phyloP scores from a whole-genome alignment of 805 yeast genomes.

The Ogataea neopini region DNA sequence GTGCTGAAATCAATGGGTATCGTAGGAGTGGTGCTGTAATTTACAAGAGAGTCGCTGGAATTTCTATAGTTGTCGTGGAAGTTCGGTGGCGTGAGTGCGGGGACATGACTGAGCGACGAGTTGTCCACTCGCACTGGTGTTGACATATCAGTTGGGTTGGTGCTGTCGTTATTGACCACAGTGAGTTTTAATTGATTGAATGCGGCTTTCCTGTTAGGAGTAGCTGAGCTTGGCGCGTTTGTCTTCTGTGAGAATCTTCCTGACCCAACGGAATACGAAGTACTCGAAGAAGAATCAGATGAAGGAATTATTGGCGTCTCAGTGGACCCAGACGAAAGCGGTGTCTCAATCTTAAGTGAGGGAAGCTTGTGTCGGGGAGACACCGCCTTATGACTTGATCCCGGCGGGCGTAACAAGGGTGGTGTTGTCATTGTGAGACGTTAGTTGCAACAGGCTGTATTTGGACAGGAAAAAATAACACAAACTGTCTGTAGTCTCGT shows the following conservation, averaged over 20 bases:
- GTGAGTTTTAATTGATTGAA: conserved; percentile 7
- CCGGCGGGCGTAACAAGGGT: conserved; percentile 49
- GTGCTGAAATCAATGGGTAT: conserved; percentile 10
- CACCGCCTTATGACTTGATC: conserved; percentile 36
- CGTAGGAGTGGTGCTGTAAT: conserved; percentile 7
- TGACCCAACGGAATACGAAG: conserved; percentile 1
- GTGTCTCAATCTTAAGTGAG: conserved; percentile 25
- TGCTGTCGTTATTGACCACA: conserved; percentile 7
- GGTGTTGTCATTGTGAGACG: conserved; percentile 37
- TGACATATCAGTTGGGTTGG: conserved; percentile 1
- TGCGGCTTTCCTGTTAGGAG: conserved; percentile 2
- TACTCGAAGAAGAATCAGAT: conserved; percentile 1
- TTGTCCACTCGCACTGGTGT: conserved; percentile 11
- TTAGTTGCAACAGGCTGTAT: neutral
- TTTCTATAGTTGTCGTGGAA: neutral
- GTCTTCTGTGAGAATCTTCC: conserved; percentile 2
- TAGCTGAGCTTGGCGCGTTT: neutral
- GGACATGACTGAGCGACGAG: neutral
- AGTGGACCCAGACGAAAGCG: conserved; percentile 6
- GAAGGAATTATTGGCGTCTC: conserved; percentile 2
- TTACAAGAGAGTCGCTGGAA: conserved; percentile 10
- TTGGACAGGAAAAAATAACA: neutral
- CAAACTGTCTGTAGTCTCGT: neutral
- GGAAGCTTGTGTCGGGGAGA: conserved; percentile 31
- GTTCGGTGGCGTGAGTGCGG: neutral